Base-by-base conservation (phyloP, 805 yeast genomes). In the Candida stauntonica region DNA sequence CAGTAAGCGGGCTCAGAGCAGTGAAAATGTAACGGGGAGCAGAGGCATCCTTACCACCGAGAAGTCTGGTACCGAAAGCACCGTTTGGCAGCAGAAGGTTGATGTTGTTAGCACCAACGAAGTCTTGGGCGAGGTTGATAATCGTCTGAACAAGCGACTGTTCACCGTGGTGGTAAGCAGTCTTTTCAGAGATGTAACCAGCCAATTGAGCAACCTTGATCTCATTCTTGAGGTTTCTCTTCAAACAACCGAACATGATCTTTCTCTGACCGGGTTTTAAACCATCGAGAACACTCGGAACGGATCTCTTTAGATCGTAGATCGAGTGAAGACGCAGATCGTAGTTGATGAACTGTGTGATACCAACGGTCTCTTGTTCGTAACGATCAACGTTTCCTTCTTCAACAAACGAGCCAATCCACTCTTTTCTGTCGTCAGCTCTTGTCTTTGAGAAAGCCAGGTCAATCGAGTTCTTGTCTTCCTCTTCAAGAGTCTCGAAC, bases 41-140 rank as follows among this genome's bases (percentile, higher is more conserved):
- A n/a, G 98, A 85, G 13, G 89, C 93, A 68, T 93, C 99, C 61
- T 93, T 93, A 68, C 99, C 99, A 62, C 99, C 99, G 18, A 86
- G 73, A 18, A 93, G 89, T 64, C 99, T 79, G 1, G 96, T 81
- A 73, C 99, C 99, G 59, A 93, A 93, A 24, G 87, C 81, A 71
- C 99, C 99, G 59, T 83, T 85, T 33, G 99, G 99, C 58, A 78
- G 73, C 52, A 93, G 67, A 36, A 87, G 55, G 60, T 93, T 84
- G 51, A 93, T 64, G 55, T 93, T 93, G 56, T 93, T 93, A 7
- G 95, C 72, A 9, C 99, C 99, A 34, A 91, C 82, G 57, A 86
- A 93, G 60, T 87, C 88, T 60, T 93, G 99, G 1, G 99, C 99
- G 58, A 93, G 65, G 5, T 95, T 94, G 54, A 93, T 77, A 57